These are phyloP conservation scores for Chalciporus piperatus DNA, from an alignment of 768 basidiomycete genomes.

Conservation along the genomic window DNA sequence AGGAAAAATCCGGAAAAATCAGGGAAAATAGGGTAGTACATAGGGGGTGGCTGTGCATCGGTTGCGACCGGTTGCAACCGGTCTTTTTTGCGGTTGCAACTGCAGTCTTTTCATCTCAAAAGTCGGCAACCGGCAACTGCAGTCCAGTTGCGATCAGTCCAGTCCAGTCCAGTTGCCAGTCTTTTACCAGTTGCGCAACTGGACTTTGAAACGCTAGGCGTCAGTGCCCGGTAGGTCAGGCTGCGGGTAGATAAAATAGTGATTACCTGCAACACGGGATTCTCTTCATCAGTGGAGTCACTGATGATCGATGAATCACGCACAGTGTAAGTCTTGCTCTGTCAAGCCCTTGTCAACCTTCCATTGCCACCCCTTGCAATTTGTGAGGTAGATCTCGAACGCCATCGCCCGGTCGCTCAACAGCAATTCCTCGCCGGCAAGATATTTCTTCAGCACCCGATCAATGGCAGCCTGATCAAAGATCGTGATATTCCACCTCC, in stretches of 20 bases:
- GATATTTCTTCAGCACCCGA: constrained; percentile 1
- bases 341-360: constrained; percentile 24
- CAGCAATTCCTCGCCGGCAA: not conserved
- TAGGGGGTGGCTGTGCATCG: too few relatives aligned
- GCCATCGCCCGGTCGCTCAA: constrained; percentile 7
- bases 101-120: too few relatives aligned
- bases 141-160: too few relatives aligned
- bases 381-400: constrained; percentile 20
- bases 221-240: constrained; percentile 31
- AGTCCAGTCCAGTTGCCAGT: too few relatives aligned
- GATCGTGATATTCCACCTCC: constrained; percentile 16
- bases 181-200: too few relatives aligned
- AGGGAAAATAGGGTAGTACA: too few relatives aligned
- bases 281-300: not conserved
- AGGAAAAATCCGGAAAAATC: too few relatives aligned
- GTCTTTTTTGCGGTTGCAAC: too few relatives aligned
- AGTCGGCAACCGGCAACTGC: too few relatives aligned
- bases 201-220: too few relatives aligned
- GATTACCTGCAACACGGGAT: constrained; percentile 23
- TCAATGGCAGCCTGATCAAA: not conserved
- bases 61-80: too few relatives aligned
- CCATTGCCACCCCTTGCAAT: constrained; percentile 26
- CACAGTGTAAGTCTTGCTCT: constrained; percentile 15
- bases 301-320: not conserved
- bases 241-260: constrained; percentile 34